Conservation (phyloP, 495 filamentous ascomycete genomes). For the Halenospora varia region DNA sequence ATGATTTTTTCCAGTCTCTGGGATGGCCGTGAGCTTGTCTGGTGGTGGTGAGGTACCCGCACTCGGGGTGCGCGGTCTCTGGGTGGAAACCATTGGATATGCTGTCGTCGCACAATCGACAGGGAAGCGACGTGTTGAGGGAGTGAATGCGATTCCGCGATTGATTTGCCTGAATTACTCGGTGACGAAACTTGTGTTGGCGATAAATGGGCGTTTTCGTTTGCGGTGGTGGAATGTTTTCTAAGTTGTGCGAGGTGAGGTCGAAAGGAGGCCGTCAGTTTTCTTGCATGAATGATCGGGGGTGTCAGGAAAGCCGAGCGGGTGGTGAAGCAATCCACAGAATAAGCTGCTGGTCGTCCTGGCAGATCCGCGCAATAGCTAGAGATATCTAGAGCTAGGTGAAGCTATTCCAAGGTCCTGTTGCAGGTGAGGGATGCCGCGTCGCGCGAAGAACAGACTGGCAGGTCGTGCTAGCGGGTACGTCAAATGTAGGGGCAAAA, state of each 20-base stretch:
- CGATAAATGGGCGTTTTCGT: not conserved
- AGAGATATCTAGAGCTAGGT: not conserved
- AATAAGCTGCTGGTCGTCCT: not conserved
- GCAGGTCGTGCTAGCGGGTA: not conserved
- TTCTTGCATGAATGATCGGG: not conserved
- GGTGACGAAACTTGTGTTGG: not conserved
- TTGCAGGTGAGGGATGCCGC: not conserved
- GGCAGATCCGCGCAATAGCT: not conserved
- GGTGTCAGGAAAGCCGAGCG: not conserved
- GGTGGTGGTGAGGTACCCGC: constrained; percentile 15
- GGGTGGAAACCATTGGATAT: constrained; percentile 26
- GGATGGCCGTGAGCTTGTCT: constrained; percentile 20
- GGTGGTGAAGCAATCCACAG: not conserved
- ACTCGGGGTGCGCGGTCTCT: constrained; percentile 21
- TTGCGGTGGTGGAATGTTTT: not conserved
- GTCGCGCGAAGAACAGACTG: not conserved
- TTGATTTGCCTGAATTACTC: constrained; percentile 15
- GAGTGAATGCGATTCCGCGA: constrained; percentile 4
- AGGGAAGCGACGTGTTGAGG: constrained; percentile 14
- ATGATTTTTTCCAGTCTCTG: constrained; percentile 16
- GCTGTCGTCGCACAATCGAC: constrained; percentile 18
- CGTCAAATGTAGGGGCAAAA: not conserved
- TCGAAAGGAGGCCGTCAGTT: not conserved
- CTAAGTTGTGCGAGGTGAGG: no score
- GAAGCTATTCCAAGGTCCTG: not conserved